A percentile compares a stretch with the other conserved stretches of the same genome.
Conservation (phyloP, 164 flowering plant species). For the Pachysandra terminalis region DNA sequence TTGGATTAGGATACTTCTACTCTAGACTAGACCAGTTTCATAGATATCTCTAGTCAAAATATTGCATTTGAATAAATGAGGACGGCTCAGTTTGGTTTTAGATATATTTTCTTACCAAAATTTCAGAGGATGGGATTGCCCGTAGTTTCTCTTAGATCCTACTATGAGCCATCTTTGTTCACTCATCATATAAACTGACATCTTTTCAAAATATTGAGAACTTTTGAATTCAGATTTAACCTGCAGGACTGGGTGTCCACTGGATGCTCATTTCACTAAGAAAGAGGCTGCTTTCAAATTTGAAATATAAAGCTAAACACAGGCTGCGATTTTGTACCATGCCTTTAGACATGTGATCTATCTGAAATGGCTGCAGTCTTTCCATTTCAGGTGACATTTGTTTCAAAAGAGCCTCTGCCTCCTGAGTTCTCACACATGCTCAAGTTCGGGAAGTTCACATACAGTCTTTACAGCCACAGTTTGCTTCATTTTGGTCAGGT, state of each 20-base stretch:
- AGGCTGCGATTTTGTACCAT: too few species aligned
- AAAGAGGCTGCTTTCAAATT: neutral
- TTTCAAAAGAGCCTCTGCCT: conserved; percentile 66
- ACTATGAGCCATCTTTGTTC: neutral
- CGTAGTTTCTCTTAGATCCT: neutral
- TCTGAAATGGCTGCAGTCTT: neutral
- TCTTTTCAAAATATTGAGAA: neutral
- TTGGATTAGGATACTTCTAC: too few species aligned
- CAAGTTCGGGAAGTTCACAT: conserved; percentile 57
- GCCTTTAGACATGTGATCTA: neutral
- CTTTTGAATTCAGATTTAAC: neutral
- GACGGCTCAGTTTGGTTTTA: too few species aligned
- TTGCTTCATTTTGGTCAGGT: conserved; percentile 98
- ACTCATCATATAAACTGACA: neutral
- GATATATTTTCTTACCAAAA: too few species aligned
- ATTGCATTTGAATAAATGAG: too few species aligned
- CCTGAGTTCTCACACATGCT: conserved; percentile 60
- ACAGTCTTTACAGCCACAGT: conserved; percentile 90
- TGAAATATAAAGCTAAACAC: neutral
- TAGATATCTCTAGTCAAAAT: too few species aligned
- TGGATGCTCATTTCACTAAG: neutral
- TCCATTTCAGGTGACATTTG: conserved; percentile 82
- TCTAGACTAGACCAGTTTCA: too few species aligned
- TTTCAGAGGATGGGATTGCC: neutral
- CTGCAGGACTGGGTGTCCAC: neutral